Base-by-base conservation (phyloP, 441 rosid species). In the Populus hybrid region DNA sequence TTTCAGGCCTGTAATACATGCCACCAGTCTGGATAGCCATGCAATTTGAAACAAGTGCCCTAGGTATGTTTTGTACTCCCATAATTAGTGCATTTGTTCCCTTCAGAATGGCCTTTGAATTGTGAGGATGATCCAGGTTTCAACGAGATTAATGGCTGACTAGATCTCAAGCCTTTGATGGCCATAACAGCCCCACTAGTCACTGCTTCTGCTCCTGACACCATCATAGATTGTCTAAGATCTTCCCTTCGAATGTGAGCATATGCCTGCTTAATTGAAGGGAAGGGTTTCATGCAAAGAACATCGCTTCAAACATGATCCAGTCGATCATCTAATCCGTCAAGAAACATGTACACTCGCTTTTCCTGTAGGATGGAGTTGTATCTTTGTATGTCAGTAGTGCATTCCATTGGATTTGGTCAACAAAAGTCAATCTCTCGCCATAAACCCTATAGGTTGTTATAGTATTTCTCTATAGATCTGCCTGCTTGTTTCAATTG, bases 41-140 rank as follows among this genome's bases (percentile, higher is more conserved):
- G 40, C 0, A 2, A 0, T 8, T 36, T 36, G 0, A 36, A 36
- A 0, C 40, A 36, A 36, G 40, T 36, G 0, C 0, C 0, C 0
- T 36, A 10, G 0, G 3, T 36, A 8, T 36, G 40, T 36, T 36
- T 1, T 36, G 10, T 36, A 36, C 40, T 36, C 40, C 40, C 40
- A 36, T 2, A 36, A 10, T 36, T 10, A 36, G 40, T 36, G 0
- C 10, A 36, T 1, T 36, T 36, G 0, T 36, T 8, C 10, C 38
- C 38, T 8, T 36, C 0, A 36, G 0, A 0, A 0, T 66, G n/a
- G 2, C 2, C 40, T 8, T 36, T 36, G 0, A 2, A 8, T 1
- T 2, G 10, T 36, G 40, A 2, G 9, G 0, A 36, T 36, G 2
- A 0, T 7, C 40, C 40, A 3, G 35, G 0, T 64, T 64, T 23